Conservation (phyloP, 768 basidiomycete species). For the Pulveroboletus frians region DNA sequence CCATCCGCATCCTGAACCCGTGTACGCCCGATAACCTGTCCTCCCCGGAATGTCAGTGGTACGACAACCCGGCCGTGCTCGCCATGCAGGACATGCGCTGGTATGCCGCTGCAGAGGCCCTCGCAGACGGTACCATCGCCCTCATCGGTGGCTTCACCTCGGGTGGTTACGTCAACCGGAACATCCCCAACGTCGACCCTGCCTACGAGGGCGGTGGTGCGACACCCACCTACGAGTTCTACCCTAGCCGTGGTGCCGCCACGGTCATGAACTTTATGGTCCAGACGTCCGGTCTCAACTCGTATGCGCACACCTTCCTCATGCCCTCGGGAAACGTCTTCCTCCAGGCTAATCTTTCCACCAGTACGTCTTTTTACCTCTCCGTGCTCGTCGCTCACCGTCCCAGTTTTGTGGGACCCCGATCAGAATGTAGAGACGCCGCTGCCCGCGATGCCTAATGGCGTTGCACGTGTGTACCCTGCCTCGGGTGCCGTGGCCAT, state of each 20-base stretch:
- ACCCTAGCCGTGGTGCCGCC: conserved; percentile 52
- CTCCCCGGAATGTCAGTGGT: conserved; percentile 57
- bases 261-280: conserved; percentile 59
- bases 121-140: conserved; percentile 69
- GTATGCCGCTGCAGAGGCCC: conserved; percentile 69
- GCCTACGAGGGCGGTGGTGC: conserved; percentile 55
- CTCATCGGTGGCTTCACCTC: conserved; percentile 75
- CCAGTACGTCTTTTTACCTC: conserved; percentile 42
- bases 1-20: conserved; percentile 76
- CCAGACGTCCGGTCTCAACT: conserved; percentile 70
- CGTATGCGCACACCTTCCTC: conserved; percentile 69
- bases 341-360: conserved; percentile 72
- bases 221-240: conserved; percentile 80
- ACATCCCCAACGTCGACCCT: conserved; percentile 62
- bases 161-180: conserved; percentile 74
- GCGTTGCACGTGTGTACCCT: conserved; percentile 80
- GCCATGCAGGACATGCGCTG: conserved; percentile 64
- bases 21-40: conserved; percentile 48
- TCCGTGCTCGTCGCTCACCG: not conserved
- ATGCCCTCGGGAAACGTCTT: conserved; percentile 72
- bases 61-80: conserved; percentile 56
- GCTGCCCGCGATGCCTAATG: conserved; percentile 68
- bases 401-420: conserved; percentile 48
- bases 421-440: conserved; percentile 51
- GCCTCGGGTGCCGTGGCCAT: conserved; percentile 86